Evolutionary conservation across 164 flowering plant species (phyloP).

Genomic region (Annona cherimola): DNA sequence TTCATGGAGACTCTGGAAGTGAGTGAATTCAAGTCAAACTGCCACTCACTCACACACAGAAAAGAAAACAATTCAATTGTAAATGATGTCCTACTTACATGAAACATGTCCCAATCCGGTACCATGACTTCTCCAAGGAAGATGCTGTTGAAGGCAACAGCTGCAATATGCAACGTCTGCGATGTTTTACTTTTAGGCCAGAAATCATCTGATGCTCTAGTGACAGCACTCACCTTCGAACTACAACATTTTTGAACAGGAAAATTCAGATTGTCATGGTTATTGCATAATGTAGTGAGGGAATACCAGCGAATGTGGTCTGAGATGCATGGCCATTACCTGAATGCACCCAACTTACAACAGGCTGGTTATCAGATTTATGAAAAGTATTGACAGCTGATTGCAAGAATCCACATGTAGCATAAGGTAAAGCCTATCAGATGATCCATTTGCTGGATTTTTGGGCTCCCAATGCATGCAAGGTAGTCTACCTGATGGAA

Average conservation of each 20-base stretch:
- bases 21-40: conserved; percentile 3
- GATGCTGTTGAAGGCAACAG: conserved; percentile 66
- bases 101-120: conserved; percentile 87
- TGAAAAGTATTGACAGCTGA: neutral
- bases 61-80: neutral
- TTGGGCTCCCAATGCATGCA: neutral
- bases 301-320: neutral
- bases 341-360: neutral
- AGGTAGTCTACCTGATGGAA: neutral
- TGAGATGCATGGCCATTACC: neutral
- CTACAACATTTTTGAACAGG: conserved; percentile 20
- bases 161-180: conserved; percentile 54
- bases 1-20: conserved; percentile 46
- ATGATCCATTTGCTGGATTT: neutral
- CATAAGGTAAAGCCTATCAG: neutral
- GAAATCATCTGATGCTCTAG: conserved; percentile 70
- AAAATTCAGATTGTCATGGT: conserved; percentile 1
- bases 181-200: conserved; percentile 39
- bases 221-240: conserved; percentile 42
- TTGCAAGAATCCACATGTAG: neutral
- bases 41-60: neutral
- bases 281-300: neutral
- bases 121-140: conserved; percentile 61
- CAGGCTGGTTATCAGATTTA: neutral
- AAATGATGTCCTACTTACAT: conserved; percentile 28